phyloP scores from a whole-genome alignment of 1,284 basidiomycete genomes.

The Malassezia dermatis region DNA sequence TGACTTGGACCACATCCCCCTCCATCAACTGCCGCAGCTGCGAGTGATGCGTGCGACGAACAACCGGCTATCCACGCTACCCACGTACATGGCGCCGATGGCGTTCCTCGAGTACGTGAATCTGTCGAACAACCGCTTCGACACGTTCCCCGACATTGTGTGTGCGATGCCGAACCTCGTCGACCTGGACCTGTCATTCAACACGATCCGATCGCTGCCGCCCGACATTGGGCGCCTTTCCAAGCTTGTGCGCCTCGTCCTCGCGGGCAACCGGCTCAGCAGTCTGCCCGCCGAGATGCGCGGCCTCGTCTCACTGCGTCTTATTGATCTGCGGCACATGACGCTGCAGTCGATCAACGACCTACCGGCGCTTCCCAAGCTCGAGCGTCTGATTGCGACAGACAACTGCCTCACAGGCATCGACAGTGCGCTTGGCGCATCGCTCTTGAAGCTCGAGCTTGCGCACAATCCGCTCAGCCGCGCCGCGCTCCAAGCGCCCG shows the following conservation, averaged over 20 bases:
- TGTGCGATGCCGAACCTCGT: slow-evolving; percentile 63
- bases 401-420: slow-evolving; percentile 42
- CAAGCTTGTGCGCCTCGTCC: slow-evolving; percentile 35
- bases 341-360: slow-evolving; percentile 33
- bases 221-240: slow-evolving; percentile 64
- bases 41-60: slow-evolving; percentile 72
- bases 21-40: slow-evolving; percentile 68
- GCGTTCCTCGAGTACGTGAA: slow-evolving; percentile 68
- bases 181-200: slow-evolving; percentile 91
- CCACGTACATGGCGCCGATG: slow-evolving; percentile 71
- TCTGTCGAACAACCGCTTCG: slow-evolving; percentile 94
- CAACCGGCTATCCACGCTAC: slow-evolving; percentile 79
- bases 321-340: slow-evolving; percentile 41
- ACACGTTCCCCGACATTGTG: slow-evolving; percentile 65
- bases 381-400: slow-evolving; percentile 34
- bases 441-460: slow-evolving; percentile 30
- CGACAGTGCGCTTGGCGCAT: slow-evolving; percentile 26
- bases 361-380: slow-evolving; percentile 30
- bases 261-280: slow-evolving; percentile 39
- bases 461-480: slow-evolving; percentile 43
- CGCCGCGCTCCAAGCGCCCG: slow-evolving; percentile 34
- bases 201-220: slow-evolving; percentile 72
- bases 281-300: slow-evolving; percentile 32
- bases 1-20: slow-evolving; percentile 73
- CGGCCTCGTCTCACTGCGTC: slow-evolving; percentile 28